A percentile compares a stretch with the other conserved stretches of the same genome.
These are phyloP conservation scores for Batkoa obscura DNA, from an alignment of 371 early-diverging fungal species.

Conservation along the genomic window DNA sequence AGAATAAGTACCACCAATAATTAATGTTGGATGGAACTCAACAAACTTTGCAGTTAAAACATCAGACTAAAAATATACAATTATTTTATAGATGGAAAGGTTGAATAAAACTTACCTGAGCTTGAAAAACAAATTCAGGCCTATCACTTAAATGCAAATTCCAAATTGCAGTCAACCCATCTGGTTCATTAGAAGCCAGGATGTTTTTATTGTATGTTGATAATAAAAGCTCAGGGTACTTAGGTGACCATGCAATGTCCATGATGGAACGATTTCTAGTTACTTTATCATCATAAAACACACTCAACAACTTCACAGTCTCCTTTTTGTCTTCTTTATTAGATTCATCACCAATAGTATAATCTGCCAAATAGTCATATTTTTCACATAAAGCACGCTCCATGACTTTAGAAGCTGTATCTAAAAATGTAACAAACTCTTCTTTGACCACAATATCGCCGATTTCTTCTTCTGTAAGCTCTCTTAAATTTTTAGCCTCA, in stretches of 20 bases:
- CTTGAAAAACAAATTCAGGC: slow-evolving; percentile 86
- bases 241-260: slow-evolving; percentile 79
- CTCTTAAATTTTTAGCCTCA: slow-evolving; percentile 13
- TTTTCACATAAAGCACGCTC: slow-evolving; percentile 78
- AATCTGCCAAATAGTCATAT: slow-evolving; percentile 86
- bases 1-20: slow-evolving; percentile 90
- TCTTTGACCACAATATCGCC: slow-evolving; percentile 44
- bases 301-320: slow-evolving; percentile 41
- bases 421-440: slow-evolving; percentile 71
- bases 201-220: slow-evolving; percentile 81
- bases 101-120: slow-evolving; percentile 27
- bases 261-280: slow-evolving; percentile 71
- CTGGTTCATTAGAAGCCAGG: slow-evolving; percentile 69
- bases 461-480: slow-evolving; percentile 65
- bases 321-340: slow-evolving; percentile 34
- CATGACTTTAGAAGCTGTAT: slow-evolving; percentile 62
- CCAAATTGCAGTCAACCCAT: slow-evolving; percentile 88
- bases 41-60: slow-evolving; percentile 77
- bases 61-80: slow-evolving; percentile 45
- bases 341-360: slow-evolving; percentile 40
- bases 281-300: slow-evolving; percentile 67
- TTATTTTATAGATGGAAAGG: neutral
- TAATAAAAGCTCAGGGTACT: slow-evolving; percentile 72
- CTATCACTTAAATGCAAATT: slow-evolving; percentile 68
- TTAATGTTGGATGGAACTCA: slow-evolving; percentile 70